These are phyloP conservation scores for Cryptosporidium felis DNA, from an alignment of 169 alveolate species.

Conservation along the genomic window DNA sequence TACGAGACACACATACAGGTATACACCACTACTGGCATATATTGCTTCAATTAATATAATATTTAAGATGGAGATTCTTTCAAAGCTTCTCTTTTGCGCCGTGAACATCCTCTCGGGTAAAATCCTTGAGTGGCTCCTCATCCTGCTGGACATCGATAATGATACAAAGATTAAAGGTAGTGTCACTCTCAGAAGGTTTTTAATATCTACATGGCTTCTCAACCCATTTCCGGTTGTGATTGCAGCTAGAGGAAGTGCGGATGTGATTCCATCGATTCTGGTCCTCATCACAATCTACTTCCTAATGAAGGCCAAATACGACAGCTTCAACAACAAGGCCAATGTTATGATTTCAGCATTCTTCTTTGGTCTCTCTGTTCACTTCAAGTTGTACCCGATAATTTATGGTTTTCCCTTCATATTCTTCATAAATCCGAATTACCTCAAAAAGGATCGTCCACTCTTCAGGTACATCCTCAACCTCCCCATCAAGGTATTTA, in stretches of 20 bases:
- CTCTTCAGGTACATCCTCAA: constrained; percentile 62
- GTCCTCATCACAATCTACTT: constrained; percentile 79
- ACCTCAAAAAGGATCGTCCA: constrained; percentile 69
- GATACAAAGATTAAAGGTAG: constrained; percentile 23
- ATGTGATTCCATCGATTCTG: constrained; percentile 79
- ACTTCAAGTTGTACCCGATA: constrained; percentile 94
- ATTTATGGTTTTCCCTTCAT: constrained; percentile 92
- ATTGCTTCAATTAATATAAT: constrained; percentile 73
- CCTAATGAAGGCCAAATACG: constrained; percentile 76
- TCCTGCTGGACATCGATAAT: constrained; percentile 72
- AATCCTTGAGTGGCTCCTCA: constrained; percentile 74
- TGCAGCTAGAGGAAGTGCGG: constrained; percentile 96
- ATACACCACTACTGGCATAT: constrained; percentile 94
- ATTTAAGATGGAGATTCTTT: constrained; percentile 78
- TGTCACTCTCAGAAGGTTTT: constrained; percentile 55
- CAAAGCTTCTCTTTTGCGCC: constrained; percentile 86
- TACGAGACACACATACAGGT: constrained; percentile 95
- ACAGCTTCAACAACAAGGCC: constrained; percentile 70
- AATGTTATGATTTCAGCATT: constrained; percentile 80
- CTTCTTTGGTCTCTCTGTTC: constrained; percentile 94
- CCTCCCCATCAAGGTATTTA: constrained; percentile 53
- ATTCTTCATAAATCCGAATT: constrained; percentile 75
- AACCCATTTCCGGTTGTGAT: constrained; percentile 91
- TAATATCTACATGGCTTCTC: constrained; percentile 87
- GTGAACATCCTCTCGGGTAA: constrained; percentile 87